Conservation (phyloP, 345 rosid species). For the Alliaria petiolata region DNA sequence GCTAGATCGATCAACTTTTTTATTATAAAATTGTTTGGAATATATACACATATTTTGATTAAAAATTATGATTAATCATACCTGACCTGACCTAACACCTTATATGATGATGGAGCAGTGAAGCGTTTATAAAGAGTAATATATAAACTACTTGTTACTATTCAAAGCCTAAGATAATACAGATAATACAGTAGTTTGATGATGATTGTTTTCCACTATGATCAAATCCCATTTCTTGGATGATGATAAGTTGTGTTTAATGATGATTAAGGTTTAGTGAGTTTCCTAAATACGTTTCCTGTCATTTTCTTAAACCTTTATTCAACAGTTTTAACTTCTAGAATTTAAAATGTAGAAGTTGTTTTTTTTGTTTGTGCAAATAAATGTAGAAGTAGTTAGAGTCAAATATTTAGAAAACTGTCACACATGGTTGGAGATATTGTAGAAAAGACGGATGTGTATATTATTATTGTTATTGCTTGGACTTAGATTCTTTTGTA, state of each 20-base stretch:
- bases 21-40: no score
- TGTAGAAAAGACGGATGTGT: no score
- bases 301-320: neutral
- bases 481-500: conserved; percentile 10
- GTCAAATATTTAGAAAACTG: neutral
- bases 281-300: neutral
- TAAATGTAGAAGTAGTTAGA: neutral
- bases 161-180: neutral
- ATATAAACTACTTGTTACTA: neutral
- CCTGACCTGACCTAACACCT: no score
- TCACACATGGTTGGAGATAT: conserved; percentile 1
- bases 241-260: neutral
- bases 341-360: neutral
- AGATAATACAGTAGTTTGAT: neutral
- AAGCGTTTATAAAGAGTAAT: no score
- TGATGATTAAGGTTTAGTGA: neutral
- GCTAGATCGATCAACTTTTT: neutral
- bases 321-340: neutral
- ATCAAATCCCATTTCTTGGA: neutral
- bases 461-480: no score
- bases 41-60: no score
- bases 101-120: no score
- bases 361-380: no score
- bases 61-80: no score
- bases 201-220: neutral